Percentiles rank a stretch among this genome's conserved stretches.
Evolutionary conservation across 768 basidiomycete species (phyloP).

Genomic region (Trichaptum fuscoviolaceum): DNA sequence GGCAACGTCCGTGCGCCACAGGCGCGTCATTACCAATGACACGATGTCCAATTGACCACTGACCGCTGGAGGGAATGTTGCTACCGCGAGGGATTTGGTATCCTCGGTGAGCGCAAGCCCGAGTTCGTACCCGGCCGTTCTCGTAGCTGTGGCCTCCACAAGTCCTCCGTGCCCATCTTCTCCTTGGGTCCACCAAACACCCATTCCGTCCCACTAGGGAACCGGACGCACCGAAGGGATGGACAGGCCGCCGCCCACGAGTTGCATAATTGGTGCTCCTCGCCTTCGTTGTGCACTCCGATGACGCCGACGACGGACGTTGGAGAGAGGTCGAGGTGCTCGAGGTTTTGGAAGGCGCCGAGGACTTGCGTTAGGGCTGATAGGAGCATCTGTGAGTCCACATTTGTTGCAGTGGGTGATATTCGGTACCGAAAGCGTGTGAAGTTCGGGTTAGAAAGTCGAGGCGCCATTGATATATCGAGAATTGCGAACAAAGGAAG

Average conservation of each 20-base stretch:
- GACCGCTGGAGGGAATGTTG: too few species aligned
- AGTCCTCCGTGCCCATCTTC: constrained; percentile 11
- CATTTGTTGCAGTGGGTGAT: constrained; percentile 1
- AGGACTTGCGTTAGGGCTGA: constrained; percentile 56
- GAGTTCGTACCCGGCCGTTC: neutral
- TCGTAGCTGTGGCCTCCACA: constrained; percentile 26
- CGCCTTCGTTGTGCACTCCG: constrained; percentile 27
- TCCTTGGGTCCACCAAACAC: constrained; percentile 21
- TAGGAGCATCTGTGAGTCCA: constrained; percentile 43
- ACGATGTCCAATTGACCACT: too few species aligned
- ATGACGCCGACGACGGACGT: constrained; percentile 42
- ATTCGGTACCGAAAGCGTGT: neutral
- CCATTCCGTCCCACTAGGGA: constrained; percentile 56
- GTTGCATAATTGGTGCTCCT: constrained; percentile 46
- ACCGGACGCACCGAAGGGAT: constrained; percentile 45
- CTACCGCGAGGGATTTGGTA: neutral
- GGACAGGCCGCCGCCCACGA: constrained; percentile 55
- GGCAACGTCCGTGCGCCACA: too few species aligned
- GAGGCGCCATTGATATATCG: neutral
- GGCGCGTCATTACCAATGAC: too few species aligned
- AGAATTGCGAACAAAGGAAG: neutral
- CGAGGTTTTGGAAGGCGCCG: constrained; percentile 42
- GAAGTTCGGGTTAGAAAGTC: neutral
- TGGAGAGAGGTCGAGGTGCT: constrained; percentile 55
- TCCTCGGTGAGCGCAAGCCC: neutral